phyloP scores from a whole-genome alignment of 192 early-diverging fungal genomes.

The Helicostylum pulchrum region DNA sequence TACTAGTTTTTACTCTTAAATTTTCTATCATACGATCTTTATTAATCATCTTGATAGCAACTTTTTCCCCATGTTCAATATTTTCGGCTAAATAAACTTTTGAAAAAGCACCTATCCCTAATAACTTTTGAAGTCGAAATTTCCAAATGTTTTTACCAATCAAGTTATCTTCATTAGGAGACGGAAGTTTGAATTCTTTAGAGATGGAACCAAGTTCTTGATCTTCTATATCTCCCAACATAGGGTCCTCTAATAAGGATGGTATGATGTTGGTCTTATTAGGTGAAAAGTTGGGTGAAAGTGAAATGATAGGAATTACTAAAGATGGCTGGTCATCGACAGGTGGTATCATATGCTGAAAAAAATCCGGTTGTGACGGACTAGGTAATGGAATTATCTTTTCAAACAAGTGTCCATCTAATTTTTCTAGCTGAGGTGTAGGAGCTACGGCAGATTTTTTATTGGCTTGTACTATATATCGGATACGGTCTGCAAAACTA shows the following conservation, averaged over 20 bases:
- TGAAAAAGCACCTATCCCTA: conserved; percentile 36
- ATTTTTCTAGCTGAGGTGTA: not conserved
- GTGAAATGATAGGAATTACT: conserved; percentile 28
- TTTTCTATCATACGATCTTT: conserved; percentile 18
- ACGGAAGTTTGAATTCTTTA: conserved; percentile 13
- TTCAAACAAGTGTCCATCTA: conserved; percentile 1
- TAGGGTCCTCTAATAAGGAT: conserved; percentile 16
- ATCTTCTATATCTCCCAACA: conserved; percentile 30
- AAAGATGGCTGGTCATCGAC: not conserved
- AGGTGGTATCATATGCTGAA: not conserved
- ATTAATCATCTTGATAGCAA: conserved; percentile 33
- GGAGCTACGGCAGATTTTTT: not conserved
- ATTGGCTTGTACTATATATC: not conserved
- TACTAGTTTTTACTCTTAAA: conserved; percentile 25
- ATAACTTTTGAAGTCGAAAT: conserved; percentile 21
- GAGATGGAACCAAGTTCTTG: not conserved
- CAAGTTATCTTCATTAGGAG: conserved; percentile 12
- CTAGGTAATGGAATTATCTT: conserved; percentile 32
- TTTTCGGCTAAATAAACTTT: conserved; percentile 33
- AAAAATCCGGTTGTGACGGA: conserved; percentile 5
- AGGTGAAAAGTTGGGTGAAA: conserved; percentile 20
- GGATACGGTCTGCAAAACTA: not conserved
- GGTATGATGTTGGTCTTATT: conserved; percentile 24
- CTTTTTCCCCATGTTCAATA: conserved; percentile 9
- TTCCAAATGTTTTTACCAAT: conserved; percentile 27